phyloP scores from a whole-genome alignment of 2,329 filamentous ascomycete genomes.

The Aspergillus novoparasiticus region DNA sequence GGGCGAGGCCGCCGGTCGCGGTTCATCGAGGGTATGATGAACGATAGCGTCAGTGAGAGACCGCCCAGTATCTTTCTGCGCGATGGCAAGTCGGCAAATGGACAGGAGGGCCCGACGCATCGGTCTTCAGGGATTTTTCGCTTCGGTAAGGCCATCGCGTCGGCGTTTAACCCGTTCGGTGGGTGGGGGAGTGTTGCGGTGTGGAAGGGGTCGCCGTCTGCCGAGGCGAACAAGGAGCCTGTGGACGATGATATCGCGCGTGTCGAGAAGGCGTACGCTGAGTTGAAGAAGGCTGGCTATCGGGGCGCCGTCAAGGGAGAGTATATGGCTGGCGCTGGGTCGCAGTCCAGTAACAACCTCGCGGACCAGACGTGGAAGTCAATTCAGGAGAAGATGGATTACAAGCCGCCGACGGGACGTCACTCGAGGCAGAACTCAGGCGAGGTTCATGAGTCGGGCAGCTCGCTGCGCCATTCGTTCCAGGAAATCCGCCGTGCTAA shows the following conservation, averaged over 20 bases:
- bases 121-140: constrained; percentile 54
- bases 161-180: constrained; percentile 57
- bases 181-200: constrained; percentile 47
- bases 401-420: constrained; percentile 14
- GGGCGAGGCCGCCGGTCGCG: constrained; percentile 61
- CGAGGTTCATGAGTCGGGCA: constrained; percentile 22
- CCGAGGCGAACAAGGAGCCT: constrained; percentile 33
- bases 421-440: constrained; percentile 21
- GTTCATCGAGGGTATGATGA: constrained; percentile 82
- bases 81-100: constrained; percentile 25
- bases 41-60: constrained; percentile 71
- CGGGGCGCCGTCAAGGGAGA: constrained; percentile 43
- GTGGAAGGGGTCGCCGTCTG: constrained; percentile 46
- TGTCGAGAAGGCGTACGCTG: constrained; percentile 55
- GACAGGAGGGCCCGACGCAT: constrained; percentile 29
- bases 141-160: constrained; percentile 58
- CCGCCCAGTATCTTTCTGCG: constrained; percentile 71
- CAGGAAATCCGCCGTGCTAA: constrained; percentile 39
- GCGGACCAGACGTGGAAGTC: constrained; percentile 40
- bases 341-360: constrained; percentile 19
- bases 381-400: constrained; percentile 36
- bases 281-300: constrained; percentile 57
- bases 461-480: constrained; percentile 36
- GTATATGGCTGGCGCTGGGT: constrained; percentile 27
- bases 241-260: constrained; percentile 49